Conservation (phyloP, 2,329 filamentous ascomycete genomes). For the Verticillium tricorpus region DNA sequence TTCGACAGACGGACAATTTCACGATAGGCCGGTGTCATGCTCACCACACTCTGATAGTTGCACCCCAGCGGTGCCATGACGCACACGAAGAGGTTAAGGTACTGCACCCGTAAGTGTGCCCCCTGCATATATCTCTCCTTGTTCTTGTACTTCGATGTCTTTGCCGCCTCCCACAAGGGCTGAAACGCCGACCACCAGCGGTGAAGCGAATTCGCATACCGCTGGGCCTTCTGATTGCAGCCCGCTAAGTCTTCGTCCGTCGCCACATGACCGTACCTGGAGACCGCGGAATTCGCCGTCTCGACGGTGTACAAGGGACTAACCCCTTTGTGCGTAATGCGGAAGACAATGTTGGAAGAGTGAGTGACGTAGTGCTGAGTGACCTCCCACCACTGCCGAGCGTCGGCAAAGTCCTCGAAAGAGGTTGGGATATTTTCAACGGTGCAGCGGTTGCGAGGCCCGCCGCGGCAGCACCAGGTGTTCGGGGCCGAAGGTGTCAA, state of each 20-base stretch:
- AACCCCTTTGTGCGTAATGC: constrained; percentile 10
- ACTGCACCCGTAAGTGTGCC: constrained; percentile 19
- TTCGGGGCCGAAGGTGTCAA: not conserved
- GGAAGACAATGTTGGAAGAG: constrained; percentile 14
- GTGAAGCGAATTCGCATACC: constrained; percentile 6
- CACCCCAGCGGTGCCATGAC: constrained; percentile 15
- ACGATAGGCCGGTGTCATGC: constrained; percentile 19
- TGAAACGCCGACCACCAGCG: constrained; percentile 5
- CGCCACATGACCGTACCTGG: not conserved
- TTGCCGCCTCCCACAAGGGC: not conserved
- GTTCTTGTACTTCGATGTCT: not conserved
- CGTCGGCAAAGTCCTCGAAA: constrained; percentile 19
- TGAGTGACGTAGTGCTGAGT: constrained; percentile 22
- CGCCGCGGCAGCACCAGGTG: constrained; percentile 18
- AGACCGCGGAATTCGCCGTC: not conserved
- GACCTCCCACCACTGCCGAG: constrained; percentile 22
- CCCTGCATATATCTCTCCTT: not conserved
- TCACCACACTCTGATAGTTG: constrained; percentile 16
- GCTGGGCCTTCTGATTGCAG: not conserved
- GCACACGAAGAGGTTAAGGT: constrained; percentile 17
- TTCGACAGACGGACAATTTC: constrained; percentile 19
- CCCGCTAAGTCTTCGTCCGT: not conserved
- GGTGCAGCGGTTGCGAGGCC: not conserved
- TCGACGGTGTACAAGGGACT: not conserved
- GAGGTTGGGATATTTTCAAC: constrained; percentile 13